Conservation (phyloP, 2,329 filamentous ascomycete species). For the Trichoderma arundinaceum region DNA sequence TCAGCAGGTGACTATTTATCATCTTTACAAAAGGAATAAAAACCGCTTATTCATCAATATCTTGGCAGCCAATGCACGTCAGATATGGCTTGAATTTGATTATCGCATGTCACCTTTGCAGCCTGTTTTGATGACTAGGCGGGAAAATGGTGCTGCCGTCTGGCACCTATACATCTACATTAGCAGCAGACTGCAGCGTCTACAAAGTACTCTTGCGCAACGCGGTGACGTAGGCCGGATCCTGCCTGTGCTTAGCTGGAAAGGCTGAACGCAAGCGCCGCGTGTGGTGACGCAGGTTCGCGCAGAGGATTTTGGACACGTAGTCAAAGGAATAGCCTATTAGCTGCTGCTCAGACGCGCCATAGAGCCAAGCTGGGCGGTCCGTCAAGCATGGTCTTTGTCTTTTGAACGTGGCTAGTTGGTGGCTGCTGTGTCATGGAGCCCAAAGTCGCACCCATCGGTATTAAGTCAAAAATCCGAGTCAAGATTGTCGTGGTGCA, state of each 20-base stretch:
- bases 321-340: neutral
- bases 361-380: neutral
- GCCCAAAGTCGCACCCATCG: neutral
- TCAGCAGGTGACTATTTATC: no score
- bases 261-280: conserved; percentile 1
- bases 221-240: conserved; percentile 3
- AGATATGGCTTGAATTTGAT: neutral
- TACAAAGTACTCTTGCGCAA: neutral
- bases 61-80: neutral
- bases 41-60: neutral
- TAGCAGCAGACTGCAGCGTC: neutral
- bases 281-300: conserved; percentile 3
- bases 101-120: conserved; percentile 3
- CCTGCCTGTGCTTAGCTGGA: neutral
- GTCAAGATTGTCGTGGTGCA: no score
- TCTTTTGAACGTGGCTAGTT: conserved; percentile 3
- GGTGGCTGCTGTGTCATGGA: neutral
- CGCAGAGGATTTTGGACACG: conserved; percentile 15
- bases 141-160: neutral
- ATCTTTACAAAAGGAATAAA: no score
- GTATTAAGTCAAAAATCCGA: neutral
- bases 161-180: neutral
- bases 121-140: neutral
- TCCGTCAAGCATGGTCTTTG: neutral
- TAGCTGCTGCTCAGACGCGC: neutral